phyloP scores from a whole-genome alignment of 768 basidiomycete species.

The Filobasidium wieringae region DNA sequence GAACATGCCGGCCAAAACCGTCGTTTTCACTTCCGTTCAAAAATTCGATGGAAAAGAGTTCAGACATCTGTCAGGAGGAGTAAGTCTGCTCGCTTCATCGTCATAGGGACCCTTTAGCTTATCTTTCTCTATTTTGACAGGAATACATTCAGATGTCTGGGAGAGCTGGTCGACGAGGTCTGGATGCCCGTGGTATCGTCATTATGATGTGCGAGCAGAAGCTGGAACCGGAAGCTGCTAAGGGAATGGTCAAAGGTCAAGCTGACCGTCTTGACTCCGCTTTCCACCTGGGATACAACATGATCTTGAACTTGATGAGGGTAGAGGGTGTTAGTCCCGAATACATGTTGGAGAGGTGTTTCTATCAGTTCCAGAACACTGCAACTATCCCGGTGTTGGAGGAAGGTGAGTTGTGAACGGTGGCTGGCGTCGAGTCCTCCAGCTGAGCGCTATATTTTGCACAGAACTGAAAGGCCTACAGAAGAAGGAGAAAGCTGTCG shows the following conservation, averaged over 20 bases:
- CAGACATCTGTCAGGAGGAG: conserved; percentile 60
- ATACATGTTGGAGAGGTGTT: conserved; percentile 93
- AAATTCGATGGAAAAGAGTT: conserved; percentile 96
- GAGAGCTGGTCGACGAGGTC: conserved; percentile 86
- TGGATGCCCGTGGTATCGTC: conserved; percentile 97
- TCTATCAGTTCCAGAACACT: conserved; percentile 96
- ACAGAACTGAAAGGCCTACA: neutral
- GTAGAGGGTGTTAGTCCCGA: conserved; percentile 98
- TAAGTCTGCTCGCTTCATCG: conserved; percentile 16
- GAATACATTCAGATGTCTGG: conserved; percentile 99
- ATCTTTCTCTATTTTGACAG: conserved; percentile 39
- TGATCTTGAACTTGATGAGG: conserved; percentile 95
- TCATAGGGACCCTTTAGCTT: neutral
- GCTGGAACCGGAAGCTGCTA: conserved; percentile 79
- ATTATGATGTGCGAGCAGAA: conserved; percentile 99
- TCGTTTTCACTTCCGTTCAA: conserved; percentile 87
- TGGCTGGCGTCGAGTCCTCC: neutral
- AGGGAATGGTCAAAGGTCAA: conserved; percentile 95
- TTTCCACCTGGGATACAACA: conserved; percentile 97
- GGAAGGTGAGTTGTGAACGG: conserved; percentile 49
- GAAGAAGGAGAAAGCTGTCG: conserved; percentile 41
- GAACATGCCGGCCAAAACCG: conserved; percentile 99
- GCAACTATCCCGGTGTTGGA: conserved; percentile 61
- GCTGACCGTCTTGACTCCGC: conserved; percentile 94
- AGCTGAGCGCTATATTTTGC: neutral